A percentile compares a stretch with the other conserved stretches of the same genome.
Evolutionary conservation across 768 basidiomycete genomes (phyloP).

Genomic region (Solioccasus polychromus): DNA sequence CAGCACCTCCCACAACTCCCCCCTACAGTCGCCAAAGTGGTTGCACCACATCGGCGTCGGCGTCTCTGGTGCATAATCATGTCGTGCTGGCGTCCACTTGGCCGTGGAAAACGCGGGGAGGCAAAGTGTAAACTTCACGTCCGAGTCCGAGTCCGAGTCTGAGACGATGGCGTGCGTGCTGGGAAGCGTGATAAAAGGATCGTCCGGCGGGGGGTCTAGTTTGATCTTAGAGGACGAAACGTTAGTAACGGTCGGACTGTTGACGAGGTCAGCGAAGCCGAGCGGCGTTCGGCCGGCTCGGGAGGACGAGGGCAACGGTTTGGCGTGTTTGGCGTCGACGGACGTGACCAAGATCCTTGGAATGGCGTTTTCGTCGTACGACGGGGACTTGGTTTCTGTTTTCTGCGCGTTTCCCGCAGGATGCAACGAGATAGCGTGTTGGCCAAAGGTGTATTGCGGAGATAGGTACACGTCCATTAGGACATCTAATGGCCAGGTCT

Average conservation of each 20-base stretch:
- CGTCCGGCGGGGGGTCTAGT: neutral
- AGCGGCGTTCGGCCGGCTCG: conserved; percentile 10
- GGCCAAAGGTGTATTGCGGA: no score
- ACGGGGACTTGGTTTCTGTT: neutral
- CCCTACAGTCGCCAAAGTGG: conserved; percentile 22
- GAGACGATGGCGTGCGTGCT: no score
- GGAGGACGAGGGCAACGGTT: conserved; percentile 15
- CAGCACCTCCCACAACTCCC: conserved; percentile 24
- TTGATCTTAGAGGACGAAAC: neutral
- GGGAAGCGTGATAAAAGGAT: conserved; percentile 19
- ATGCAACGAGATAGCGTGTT: no score
- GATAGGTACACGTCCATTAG: conserved; percentile 6
- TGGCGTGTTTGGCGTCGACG: conserved; percentile 23
- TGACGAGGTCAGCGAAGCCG: conserved; percentile 5
- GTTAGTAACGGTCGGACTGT: conserved; percentile 11
- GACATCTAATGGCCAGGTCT: neutral
- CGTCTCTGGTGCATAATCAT: conserved; percentile 15
- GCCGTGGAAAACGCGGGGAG: conserved; percentile 12
- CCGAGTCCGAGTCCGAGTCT: neutral
- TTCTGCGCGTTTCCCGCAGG: neutral
- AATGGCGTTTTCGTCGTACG: conserved; percentile 5
- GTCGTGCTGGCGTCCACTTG: neutral
- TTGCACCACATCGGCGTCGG: conserved; percentile 26
- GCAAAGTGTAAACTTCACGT: conserved; percentile 7
- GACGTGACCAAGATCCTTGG: conserved; percentile 26